Evolutionary conservation across 2,329 filamentous ascomycete species (phyloP), one percentile per base, ranked within the genome.

Genomic region (Bretziella fagacearum): DNA sequence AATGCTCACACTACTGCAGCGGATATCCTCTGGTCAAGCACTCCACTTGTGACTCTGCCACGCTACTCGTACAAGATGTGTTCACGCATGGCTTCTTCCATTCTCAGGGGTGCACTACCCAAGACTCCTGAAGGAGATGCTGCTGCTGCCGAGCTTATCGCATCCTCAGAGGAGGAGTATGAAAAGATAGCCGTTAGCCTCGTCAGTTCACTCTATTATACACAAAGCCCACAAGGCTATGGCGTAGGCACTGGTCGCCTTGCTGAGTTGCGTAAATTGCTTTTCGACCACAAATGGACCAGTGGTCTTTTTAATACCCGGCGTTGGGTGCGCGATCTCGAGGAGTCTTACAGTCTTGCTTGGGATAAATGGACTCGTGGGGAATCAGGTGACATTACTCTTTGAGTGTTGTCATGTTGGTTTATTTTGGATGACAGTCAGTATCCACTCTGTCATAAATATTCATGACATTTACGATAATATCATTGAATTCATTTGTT

Each of bases 41-140:
- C 91, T 0, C 91, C 91, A 4, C 67, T 98, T 18, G 69, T 98
- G 23, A 98, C 91, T 0, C 69, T 91, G 25, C 87, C 91, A 8
- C 76, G 91, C 29, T 95, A 96, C 61, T 75, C 82, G 44, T 95
- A 95, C 65, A 98, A 98, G 63, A 98, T 98, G 91, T 98, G 91
- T 62, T 93, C 85, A 36, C 82, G 91, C 46, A 98, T 98, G 82
- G 91, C 89, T 5, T 87, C 91, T 5, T 94, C 85, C 8, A 96
- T 98, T 48, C 70, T 98, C 25, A 83, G 78, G 53, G 91, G 91
- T 13, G 91, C 91, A 0, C 65, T 98, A 3, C 91, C 91, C 0
- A 80, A 77, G 54, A 70, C 67, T 0, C 63, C 67, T 1, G 74
- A 77, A n/a, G 86, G 89, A 2, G 64, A 66, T 5, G 67, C 65